A percentile compares a stretch with the other conserved stretches of the same genome.
Evolutionary conservation across 148 eudicot species (phyloP).

Genomic region (Mesembryanthemum crystallinum): DNA sequence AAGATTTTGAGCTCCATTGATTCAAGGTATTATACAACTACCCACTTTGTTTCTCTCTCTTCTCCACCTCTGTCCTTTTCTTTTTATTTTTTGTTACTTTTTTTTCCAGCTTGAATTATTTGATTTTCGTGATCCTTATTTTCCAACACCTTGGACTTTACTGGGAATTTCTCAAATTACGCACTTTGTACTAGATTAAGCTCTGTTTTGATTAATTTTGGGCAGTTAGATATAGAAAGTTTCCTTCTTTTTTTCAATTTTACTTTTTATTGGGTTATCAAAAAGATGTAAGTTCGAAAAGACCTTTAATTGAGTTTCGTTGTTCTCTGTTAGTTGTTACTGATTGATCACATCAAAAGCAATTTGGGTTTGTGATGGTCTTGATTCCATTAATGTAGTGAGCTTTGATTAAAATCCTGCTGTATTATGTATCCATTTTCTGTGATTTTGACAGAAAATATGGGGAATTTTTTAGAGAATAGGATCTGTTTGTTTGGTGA

Average conservation of each 20-base stretch:
- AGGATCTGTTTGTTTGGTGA: background rate
- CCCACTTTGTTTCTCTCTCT: background rate
- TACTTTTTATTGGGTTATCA: background rate
- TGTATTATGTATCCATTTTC: background rate
- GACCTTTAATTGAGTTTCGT: background rate
- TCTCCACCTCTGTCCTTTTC: background rate
- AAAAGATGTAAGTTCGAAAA: too few species aligned
- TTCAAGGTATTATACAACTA: constrained; percentile 19
- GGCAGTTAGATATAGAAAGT: background rate
- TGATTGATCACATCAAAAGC: background rate
- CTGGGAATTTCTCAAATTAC: background rate
- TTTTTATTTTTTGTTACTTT: background rate
- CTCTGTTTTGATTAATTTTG: background rate
- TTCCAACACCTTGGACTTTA: background rate
- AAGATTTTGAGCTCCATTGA: constrained; percentile 7
- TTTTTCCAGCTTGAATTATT: background rate
- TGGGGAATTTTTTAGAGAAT: background rate
- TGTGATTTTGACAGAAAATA: background rate
- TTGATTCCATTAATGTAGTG: background rate
- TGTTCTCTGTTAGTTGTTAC: background rate
- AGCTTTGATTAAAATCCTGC: background rate
- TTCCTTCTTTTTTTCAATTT: background rate
- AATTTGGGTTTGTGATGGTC: constrained; percentile 13
- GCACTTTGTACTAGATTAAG: background rate
- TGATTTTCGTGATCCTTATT: background rate